Conservation (phyloP, 139 green algal species). For the Coelastrella sp. region DNA sequence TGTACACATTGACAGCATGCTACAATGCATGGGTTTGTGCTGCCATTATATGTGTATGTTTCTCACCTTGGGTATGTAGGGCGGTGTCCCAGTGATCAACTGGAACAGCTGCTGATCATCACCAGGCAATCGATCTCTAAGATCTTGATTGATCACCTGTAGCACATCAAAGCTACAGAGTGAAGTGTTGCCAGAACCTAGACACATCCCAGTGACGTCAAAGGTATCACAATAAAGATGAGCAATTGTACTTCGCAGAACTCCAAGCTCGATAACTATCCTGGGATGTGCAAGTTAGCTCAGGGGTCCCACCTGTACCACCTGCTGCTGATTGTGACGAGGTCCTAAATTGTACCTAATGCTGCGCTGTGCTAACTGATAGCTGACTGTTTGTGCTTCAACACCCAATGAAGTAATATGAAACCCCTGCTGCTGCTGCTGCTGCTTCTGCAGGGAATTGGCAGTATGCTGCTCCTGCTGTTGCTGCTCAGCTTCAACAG, state of each 20-base stretch:
- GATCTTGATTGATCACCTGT: slow-evolving; percentile 6
- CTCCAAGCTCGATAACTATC: no score
- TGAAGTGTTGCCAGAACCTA: no score
- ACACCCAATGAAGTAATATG: neutral
- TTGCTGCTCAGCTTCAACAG: neutral
- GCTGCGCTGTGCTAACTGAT: slow-evolving; percentile 21
- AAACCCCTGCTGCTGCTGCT: slow-evolving; percentile 24
- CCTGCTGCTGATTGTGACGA: neutral
- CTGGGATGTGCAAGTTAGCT: no score
- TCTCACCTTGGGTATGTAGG: slow-evolving; percentile 32
- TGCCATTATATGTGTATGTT: neutral
- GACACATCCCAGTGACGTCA: neutral
- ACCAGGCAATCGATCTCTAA: neutral
- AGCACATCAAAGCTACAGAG: no score
- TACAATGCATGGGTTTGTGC: no score
- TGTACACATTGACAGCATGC: no score
- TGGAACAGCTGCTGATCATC: neutral
- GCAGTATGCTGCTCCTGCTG: slow-evolving; percentile 8
- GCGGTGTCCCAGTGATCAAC: slow-evolving; percentile 46
- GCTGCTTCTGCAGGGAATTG: slow-evolving; percentile 15
- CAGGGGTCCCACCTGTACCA: no score
- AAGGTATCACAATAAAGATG: neutral
- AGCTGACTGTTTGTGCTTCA: slow-evolving; percentile 41
- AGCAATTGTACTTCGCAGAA: no score
- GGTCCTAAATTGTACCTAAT: slow-evolving; percentile 28